phyloP scores from a whole-genome alignment of 495 filamentous ascomycete genomes.

The Xeromyces bisporus region DNA sequence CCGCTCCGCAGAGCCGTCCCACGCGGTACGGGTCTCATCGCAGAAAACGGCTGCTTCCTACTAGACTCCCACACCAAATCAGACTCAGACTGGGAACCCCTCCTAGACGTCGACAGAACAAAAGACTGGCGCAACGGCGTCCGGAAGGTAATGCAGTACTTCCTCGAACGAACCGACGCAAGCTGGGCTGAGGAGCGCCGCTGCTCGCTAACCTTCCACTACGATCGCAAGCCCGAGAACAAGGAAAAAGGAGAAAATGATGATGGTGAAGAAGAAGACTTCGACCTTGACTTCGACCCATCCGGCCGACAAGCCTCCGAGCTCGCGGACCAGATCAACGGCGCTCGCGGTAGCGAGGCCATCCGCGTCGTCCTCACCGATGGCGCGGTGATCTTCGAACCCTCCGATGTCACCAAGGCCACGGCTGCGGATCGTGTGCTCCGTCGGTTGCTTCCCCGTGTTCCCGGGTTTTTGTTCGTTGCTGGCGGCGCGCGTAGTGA shows the following conservation, averaged over 20 bases:
- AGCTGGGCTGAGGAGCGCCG: constrained; percentile 60
- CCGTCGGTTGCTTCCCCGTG: constrained; percentile 13
- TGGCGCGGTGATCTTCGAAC: constrained; percentile 57
- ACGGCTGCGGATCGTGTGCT: constrained; percentile 48
- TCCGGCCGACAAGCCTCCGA: constrained; percentile 62
- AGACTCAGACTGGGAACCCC: constrained; percentile 45
- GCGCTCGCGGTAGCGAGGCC: constrained; percentile 55
- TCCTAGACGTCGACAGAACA: constrained; percentile 48
- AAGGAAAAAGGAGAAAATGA: no score
- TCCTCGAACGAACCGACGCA: constrained; percentile 68
- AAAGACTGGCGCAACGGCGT: constrained; percentile 57
- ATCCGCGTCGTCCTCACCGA: constrained; percentile 62
- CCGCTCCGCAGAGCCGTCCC: constrained; percentile 45
- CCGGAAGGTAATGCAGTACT: constrained; percentile 58
- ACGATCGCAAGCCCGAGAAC: constrained; percentile 51
- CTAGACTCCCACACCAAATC: constrained; percentile 38
- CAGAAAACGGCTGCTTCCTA: constrained; percentile 78
- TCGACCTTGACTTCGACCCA: no score
- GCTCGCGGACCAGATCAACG: constrained; percentile 74
- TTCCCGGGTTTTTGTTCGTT: constrained; percentile 61
- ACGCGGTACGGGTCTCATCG: constrained; percentile 52
- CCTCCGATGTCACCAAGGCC: constrained; percentile 57
- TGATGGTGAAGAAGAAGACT: no score
- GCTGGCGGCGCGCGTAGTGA: constrained; percentile 67
- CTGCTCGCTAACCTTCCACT: constrained; percentile 66